Evolutionary conservation across 1,284 basidiomycete species (phyloP).

Genomic region (Ganoderma boninense): DNA sequence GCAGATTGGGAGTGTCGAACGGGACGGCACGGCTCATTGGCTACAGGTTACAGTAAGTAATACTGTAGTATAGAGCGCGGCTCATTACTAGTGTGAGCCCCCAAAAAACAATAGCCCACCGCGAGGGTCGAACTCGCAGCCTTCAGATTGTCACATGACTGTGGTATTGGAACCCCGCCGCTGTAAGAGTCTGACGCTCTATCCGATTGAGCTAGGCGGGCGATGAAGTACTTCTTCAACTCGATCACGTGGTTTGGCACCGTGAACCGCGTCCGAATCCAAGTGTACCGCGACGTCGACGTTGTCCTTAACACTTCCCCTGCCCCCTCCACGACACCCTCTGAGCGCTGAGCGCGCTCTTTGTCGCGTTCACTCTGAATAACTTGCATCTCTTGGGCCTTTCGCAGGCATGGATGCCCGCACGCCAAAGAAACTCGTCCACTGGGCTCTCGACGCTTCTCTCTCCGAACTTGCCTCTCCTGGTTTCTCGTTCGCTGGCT

Average conservation of each 20-base stretch:
- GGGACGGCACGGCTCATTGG: no score
- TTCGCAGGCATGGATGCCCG: slow-evolving; percentile 19
- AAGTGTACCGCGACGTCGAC: neutral
- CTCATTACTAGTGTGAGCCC: no score
- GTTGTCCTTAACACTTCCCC: neutral
- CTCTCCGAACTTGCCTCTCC: slow-evolving; percentile 41
- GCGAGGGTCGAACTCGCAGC: slow-evolving; percentile 93
- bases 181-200: slow-evolving; percentile 79
- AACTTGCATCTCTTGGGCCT: neutral
- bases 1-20: no score
- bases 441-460: slow-evolving; percentile 43
- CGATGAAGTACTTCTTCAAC: neutral
- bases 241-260: slow-evolving; percentile 11
- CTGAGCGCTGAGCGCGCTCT: neutral
- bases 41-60: no score
- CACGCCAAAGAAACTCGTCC: slow-evolving; percentile 43
- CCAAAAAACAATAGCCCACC: slow-evolving; percentile 89
- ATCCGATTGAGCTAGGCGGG: slow-evolving; percentile 85
- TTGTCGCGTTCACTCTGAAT: neutral
- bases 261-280: slow-evolving; percentile 17
- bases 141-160: slow-evolving; percentile 63
- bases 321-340: neutral
- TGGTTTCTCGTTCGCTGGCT: slow-evolving; percentile 38
- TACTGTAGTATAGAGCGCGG: no score
- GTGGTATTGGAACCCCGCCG: no score